Evolutionary conservation across 805 yeast genomes (phyloP), one percentile per base, ranked within the genome.

Genomic region (Suhomyces faveliae): DNA sequence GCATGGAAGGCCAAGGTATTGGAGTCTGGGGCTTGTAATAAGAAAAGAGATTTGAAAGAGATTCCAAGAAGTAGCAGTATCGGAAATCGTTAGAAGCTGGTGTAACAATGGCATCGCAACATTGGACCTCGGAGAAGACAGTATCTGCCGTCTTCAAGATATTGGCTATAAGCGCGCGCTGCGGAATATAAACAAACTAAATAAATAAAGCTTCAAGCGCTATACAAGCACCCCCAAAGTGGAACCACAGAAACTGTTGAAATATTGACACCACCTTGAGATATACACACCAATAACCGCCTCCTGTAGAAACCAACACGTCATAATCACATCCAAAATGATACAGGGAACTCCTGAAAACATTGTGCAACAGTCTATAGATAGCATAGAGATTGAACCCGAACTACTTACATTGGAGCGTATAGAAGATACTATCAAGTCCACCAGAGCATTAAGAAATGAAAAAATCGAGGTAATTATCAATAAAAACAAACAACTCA

Each of bases 321-420:
- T n/a, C 23, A n/a, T 15, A n/a, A 27, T 7, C 30, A 27, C 23
- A 22, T 4, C 23, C 10, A 5, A 33, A 29, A 29, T 65, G 69
- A 60, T 66, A 21, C 67, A 62, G 46, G 71, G 60, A 22, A 54
- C 63, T 1, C 70, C 71, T 5, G 71, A 64, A 29, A 59, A 55
- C 10, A 60, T 77, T 24, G 59, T 77, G 17, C 63, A 68, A 45
- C 67, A 73, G 24, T 71, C 80, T 1, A 65, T 71, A 3, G 79
- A 75, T 35, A 72, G 71, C n/a, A 75, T 77, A 45, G 80, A 79
- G 49, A 73, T 79, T 5, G 77, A 76, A 52, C 76, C 79, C 0
- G 85, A 81, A 51, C 54, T 80, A 33, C 66, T 66, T 22, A 71
- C 77, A 2, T 57, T 80, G 2, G 74, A 74, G 40, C 59, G 77